Percentiles rank a stretch among this genome's conserved stretches.
phyloP scores from a whole-genome alignment of 345 rosid genomes.

The Eucalyptus tenuipes region DNA sequence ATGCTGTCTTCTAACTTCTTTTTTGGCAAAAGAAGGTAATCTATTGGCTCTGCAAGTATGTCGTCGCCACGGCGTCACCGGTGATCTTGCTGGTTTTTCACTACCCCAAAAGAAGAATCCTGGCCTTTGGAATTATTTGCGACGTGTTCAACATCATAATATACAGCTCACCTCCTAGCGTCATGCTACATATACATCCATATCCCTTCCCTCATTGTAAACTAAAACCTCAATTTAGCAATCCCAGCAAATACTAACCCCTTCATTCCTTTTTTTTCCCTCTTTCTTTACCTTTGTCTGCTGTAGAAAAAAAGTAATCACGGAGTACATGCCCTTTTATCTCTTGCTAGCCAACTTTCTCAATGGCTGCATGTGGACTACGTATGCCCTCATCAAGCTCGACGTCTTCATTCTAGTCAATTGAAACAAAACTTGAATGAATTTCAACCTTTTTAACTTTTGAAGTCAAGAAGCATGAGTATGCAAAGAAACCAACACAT shows the following conservation, averaged over 20 bases:
- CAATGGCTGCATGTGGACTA: slow-evolving; percentile 21
- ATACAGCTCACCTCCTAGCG: slow-evolving; percentile 18
- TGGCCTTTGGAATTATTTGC: slow-evolving; percentile 9
- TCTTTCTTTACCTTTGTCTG: neutral
- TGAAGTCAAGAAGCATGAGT: neutral
- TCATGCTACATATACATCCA: slow-evolving; percentile 3
- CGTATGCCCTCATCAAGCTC: slow-evolving; percentile 27
- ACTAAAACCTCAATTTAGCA: neutral
- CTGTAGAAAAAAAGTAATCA: slow-evolving; percentile 23
- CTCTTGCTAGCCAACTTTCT: slow-evolving; percentile 21
- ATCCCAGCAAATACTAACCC: neutral
- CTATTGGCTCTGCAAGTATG: neutral
- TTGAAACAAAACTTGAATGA: neutral
- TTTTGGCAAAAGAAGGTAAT: slow-evolving; percentile 8
- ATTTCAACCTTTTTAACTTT: neutral
- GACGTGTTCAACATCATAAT: slow-evolving; percentile 21
- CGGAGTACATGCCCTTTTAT: slow-evolving; percentile 28
- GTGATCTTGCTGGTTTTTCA: neutral
- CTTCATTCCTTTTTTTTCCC: too few species aligned
- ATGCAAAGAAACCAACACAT: neutral
- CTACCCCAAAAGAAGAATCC: neutral
- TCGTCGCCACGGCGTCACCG: neutral
- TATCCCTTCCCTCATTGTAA: neutral
- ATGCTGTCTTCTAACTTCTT: neutral
- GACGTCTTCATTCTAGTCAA: slow-evolving; percentile 24